Evolutionary conservation across 257 asterid species (phyloP), one percentile per base, ranked within the genome.

Genomic region (Rehmannia glutinosa): DNA sequence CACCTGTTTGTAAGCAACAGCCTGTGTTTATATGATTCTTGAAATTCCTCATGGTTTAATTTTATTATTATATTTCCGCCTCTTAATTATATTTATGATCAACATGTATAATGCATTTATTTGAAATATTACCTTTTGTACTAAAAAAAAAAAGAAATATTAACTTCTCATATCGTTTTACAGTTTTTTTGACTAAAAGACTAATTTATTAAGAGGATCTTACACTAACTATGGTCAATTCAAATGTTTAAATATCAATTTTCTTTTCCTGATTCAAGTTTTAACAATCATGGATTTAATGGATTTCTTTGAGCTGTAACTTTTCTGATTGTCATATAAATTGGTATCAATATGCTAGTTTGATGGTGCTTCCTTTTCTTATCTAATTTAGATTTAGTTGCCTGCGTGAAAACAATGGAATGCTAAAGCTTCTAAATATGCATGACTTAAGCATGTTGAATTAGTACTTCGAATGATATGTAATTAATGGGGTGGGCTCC

Each of bases 1-100:
- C 74, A 65, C 76, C 60, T 94, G 97, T 77, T 75, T 87, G 99
- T 94, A 83, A 91, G 96, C 78, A 75, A 55, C 68, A 32, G 0
- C 50, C 19, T 33, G 53, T 51, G 12, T 59, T 57, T 50, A 12
- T 45, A 19, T 38, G 8, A 50, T 49, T 54, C 47, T 62, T 58
- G 35, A 59, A 17, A 55, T 42, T n/a, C 51, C 42, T 15, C 28
- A 54, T 32, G 56, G 41, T 51, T 59, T 47, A 32, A 43, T 49
- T 58, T 38, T 43, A 59, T 11, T 45, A 35, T 6, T 27, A 23
- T 49, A n/a, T 3, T 35, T 45, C 21, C 21, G 35, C 46, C 30
- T 36, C 16, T 59, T 54, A 10, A 6, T 6, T 3, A 4, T 45
- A 15, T 45, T n/a, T n/a, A n/a, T 13, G 13, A 38, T 13, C 43